Percentiles rank a stretch among this genome's conserved stretches.
Conservation (phyloP, 1,284 basidiomycete genomes). For the Ceratobasidium theobromae region DNA sequence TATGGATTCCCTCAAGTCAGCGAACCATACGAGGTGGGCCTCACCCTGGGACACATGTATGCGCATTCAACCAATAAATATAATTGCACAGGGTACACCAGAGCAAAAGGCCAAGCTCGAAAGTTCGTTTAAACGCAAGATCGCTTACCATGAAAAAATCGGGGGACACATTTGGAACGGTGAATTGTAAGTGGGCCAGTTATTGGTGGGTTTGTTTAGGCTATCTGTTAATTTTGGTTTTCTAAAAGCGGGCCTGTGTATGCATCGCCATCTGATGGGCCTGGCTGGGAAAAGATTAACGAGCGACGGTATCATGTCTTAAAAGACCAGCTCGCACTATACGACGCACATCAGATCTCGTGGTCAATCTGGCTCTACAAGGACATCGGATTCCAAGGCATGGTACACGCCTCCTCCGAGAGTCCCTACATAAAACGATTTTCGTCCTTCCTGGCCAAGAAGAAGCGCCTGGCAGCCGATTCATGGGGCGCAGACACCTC, state of each 20-base stretch:
- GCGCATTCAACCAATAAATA: not conserved
- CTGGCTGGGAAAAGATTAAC: constrained; percentile 47
- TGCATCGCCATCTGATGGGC: constrained; percentile 40
- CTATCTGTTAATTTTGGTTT: not conserved
- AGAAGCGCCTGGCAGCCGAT: constrained; percentile 42
- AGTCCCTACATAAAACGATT: constrained; percentile 41
- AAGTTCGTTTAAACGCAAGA: constrained; percentile 40
- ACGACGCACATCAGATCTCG: constrained; percentile 42
- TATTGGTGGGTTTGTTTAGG: not conserved
- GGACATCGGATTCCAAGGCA: constrained; percentile 47
- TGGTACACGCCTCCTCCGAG: constrained; percentile 41
- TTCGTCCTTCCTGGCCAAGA: constrained; percentile 40
- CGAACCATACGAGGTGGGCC: constrained; percentile 40
- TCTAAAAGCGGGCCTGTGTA: constrained; percentile 37
- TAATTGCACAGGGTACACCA: constrained; percentile 30
- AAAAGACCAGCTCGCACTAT: constrained; percentile 46
- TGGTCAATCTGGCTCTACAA: constrained; percentile 49
- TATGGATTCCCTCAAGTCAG: constrained; percentile 47
- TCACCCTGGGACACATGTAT: not conserved
- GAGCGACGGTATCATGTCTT: constrained; percentile 45
- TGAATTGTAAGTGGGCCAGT: constrained; percentile 44
- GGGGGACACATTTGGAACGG: constrained; percentile 42
- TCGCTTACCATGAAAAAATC: constrained; percentile 39
- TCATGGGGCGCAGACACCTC: constrained; percentile 41
- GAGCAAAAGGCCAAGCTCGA: constrained; percentile 42